Percentiles rank a stretch among this genome's conserved stretches.
Evolutionary conservation across 164 flowering plant species (phyloP).

Genomic region (Nymphaea thermarum): DNA sequence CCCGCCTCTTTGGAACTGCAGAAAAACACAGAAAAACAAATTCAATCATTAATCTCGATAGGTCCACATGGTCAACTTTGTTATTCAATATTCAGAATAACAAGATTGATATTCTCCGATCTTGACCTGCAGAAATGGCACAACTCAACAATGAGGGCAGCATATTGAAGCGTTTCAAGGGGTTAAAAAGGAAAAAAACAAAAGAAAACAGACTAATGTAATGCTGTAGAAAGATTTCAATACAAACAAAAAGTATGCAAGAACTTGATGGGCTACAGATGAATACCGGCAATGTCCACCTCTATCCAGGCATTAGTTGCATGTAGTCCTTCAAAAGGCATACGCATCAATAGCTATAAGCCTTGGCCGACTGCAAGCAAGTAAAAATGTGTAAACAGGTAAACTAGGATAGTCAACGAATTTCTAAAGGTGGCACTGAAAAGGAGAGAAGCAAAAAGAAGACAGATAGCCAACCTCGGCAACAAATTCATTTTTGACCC

Average conservation of each 20-base stretch:
- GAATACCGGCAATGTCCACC: not conserved
- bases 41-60: not conserved
- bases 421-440: not conserved
- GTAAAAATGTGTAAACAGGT: not conserved
- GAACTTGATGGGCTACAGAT: not conserved
- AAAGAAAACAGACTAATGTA: no score
- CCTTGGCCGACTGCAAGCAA: not conserved
- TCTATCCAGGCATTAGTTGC: not conserved
- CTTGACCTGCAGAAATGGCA: not conserved
- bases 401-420: not conserved
- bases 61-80: no score
- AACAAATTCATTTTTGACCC: not conserved
- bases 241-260: not conserved
- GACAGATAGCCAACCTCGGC: not conserved
- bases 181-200: no score
- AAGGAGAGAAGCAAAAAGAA: not conserved
- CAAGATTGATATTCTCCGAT: not conserved
- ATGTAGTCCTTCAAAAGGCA: not conserved
- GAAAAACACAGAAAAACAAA: not conserved
- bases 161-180: no score
- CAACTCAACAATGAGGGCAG: not conserved
- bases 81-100: not conserved
- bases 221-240: not conserved
- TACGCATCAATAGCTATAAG: not conserved
- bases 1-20: not conserved